phyloP scores from a whole-genome alignment of 2,329 filamentous ascomycete species.

The Didymella arachidicola region DNA sequence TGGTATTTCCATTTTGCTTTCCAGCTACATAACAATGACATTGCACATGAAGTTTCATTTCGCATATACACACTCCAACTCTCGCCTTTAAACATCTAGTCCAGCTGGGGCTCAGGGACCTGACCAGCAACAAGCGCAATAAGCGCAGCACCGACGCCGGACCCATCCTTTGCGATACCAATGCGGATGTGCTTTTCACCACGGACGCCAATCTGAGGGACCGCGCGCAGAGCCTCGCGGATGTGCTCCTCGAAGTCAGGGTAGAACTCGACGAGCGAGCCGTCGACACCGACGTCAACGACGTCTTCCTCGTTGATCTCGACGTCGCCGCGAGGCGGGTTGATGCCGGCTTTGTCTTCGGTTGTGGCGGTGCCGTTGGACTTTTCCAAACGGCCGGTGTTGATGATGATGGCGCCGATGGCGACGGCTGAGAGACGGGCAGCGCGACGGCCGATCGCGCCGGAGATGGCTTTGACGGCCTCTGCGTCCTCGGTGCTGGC shows the following conservation, averaged over 20 bases:
- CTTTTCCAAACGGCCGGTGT: conserved; percentile 73
- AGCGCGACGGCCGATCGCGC: conserved; percentile 85
- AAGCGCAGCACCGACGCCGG: conserved; percentile 91
- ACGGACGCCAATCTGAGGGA: conserved; percentile 77
- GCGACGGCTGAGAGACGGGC: conserved; percentile 88
- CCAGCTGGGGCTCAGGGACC: conserved; percentile 34
- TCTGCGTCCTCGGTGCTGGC: conserved; percentile 84
- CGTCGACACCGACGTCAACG: conserved; percentile 92
- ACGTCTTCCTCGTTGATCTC: conserved; percentile 67
- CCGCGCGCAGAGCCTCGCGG: conserved; percentile 77
- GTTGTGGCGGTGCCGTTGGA: conserved; percentile 47
- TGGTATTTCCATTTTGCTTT: not conserved
- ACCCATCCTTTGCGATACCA: conserved; percentile 96
- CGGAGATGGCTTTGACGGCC: conserved; percentile 82
- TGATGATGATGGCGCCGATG: conserved; percentile 82
- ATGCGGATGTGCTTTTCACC: conserved; percentile 90
- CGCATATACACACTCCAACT: conserved; percentile 12
- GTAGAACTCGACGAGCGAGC: conserved; percentile 94
- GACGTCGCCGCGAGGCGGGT: conserved; percentile 42
- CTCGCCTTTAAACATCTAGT: not conserved
- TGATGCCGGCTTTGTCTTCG: conserved; percentile 46
- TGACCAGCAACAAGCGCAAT: conserved; percentile 88
- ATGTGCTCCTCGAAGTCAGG: conserved; percentile 90
- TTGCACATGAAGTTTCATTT: conserved; percentile 12
- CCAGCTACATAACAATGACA: conserved; percentile 6